phyloP scores from a whole-genome alignment of 2,329 filamentous ascomycete species.

The Bipolaris bicolor region DNA sequence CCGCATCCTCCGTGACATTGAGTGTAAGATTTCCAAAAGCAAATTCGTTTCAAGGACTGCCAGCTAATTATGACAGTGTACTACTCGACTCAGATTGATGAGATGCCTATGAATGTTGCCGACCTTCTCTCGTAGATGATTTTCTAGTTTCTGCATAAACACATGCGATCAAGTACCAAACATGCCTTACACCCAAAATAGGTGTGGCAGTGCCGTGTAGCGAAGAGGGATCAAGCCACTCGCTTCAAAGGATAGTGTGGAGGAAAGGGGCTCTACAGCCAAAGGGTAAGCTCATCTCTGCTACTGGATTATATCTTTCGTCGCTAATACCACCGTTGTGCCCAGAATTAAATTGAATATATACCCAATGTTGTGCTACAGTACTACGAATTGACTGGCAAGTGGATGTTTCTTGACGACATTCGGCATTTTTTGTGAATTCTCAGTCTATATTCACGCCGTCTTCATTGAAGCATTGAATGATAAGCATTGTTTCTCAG shows the following conservation, averaged over 20 bases:
- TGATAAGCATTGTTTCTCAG: not conserved
- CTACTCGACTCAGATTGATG: conserved; percentile 95
- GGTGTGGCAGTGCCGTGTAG: not conserved
- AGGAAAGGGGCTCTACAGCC: conserved; percentile 46
- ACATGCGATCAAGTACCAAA: not conserved
- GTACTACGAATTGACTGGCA: conserved; percentile 1
- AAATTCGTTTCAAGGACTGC: not conserved
- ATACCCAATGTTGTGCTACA: conserved; percentile 4
- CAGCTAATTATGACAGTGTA: conserved; percentile 67
- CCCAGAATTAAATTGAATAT: conserved; percentile 13
- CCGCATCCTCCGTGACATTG: conserved; percentile 94
- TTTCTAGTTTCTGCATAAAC: not conserved
- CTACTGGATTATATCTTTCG: not conserved
- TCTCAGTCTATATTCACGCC: not conserved
- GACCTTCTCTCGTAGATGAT: conserved; percentile 39
- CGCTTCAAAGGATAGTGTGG: conserved; percentile 36
- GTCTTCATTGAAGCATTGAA: not conserved
- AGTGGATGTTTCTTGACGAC: not conserved
- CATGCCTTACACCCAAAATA: not conserved
- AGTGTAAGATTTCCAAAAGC: conserved; percentile 63
- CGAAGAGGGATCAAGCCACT: conserved; percentile 15
- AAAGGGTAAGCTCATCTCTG: conserved; percentile 30
- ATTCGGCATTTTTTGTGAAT: not conserved
- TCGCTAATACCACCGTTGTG: conserved; percentile 10
- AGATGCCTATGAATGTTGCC: conserved; percentile 93